Evolutionary conservation across 2,329 filamentous ascomycete genomes (phyloP), one percentile per base, ranked within the genome.

Genomic region (Akanthomyces lecanii): DNA sequence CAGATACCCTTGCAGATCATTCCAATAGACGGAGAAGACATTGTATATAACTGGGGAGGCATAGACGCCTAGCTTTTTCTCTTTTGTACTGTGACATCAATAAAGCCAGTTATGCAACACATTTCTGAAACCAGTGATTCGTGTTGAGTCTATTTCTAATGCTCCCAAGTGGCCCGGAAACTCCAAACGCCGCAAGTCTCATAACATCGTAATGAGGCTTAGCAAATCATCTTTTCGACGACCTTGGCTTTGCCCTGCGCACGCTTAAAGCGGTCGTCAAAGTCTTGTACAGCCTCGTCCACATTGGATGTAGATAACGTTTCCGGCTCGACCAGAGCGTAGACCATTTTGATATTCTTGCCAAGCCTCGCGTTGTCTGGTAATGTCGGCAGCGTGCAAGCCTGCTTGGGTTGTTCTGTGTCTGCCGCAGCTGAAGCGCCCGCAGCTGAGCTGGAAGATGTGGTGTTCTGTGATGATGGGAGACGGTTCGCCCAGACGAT

Each of bases 221-320:
- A 81, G 0, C 79, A 79, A 1, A 82, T 71, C 67, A 91, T 86
- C 65, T 88, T 88, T 74, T 95, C 89, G 51, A 98, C 87, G 53
- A 99, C 84, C 76, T 94, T 96, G 1, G 85, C 85, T 73, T 97
- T 97, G 3, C 89, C 89, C 68, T 87, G 85, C 4, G 92, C 94
- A 66, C 91, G 85, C 76, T 93, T 95, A 45, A 96, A 72, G 14
- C 93, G 83, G 73, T 97, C 91, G 70, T 99, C 95, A 71, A 96
- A 93, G 70, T 97, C 93, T 57, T 89, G 89, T 25, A 99, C 92
- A 0, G 89, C 88, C 53, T 96, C 91, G 72, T 98, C 94, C 5
- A 85, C 89, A 72, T 99, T 99, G 64, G 88, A 82, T 23, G 88
- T 93, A 18, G 88, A 87, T 50, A 97, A 76, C 1, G 87, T 94